phyloP scores from a whole-genome alignment of 805 yeast species.

The Saccharomycopsis vini region DNA sequence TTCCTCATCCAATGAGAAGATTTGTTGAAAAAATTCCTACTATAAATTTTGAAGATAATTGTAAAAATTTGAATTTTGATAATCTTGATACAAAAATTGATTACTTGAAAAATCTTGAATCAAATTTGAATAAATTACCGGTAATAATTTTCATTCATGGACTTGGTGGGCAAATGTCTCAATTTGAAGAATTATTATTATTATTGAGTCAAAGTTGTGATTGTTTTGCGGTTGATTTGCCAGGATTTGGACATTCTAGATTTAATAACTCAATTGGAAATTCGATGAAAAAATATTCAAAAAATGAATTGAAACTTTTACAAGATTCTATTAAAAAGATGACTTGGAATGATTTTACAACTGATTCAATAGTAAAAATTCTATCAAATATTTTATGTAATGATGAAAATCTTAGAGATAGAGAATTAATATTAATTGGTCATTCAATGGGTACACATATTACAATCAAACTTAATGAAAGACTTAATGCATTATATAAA shows the following conservation, averaged over 20 bases:
- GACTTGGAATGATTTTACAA: conserved; percentile 14
- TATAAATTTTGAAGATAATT: conserved; percentile 11
- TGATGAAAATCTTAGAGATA: conserved; percentile 18
- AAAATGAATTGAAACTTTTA: conserved; percentile 13
- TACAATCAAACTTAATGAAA: conserved; percentile 34
- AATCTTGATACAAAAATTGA: conserved; percentile 5
- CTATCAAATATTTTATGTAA: conserved; percentile 13
- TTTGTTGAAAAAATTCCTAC: conserved; percentile 2
- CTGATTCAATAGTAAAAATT: conserved; percentile 13
- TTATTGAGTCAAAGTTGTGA: conserved; percentile 54
- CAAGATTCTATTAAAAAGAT: background rate
- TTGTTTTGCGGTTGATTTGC: conserved; percentile 67
- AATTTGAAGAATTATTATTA: conserved; percentile 62
- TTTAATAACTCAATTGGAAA: conserved; percentile 5
- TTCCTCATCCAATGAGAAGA: conserved; percentile 40
- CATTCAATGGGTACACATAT: conserved; percentile 70
- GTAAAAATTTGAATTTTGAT: conserved; percentile 10
- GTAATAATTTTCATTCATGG: conserved; percentile 72
- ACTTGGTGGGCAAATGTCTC: conserved; percentile 81
- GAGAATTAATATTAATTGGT: conserved; percentile 41
- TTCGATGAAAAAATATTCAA: conserved; percentile 2
- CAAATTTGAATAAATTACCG: conserved; percentile 39
- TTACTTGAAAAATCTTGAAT: conserved; percentile 15
- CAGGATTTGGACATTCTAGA: conserved; percentile 63
- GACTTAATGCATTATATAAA: too few species aligned